Conservation (phyloP, 2,329 filamentous ascomycete genomes). For the Leptographium procerum region DNA sequence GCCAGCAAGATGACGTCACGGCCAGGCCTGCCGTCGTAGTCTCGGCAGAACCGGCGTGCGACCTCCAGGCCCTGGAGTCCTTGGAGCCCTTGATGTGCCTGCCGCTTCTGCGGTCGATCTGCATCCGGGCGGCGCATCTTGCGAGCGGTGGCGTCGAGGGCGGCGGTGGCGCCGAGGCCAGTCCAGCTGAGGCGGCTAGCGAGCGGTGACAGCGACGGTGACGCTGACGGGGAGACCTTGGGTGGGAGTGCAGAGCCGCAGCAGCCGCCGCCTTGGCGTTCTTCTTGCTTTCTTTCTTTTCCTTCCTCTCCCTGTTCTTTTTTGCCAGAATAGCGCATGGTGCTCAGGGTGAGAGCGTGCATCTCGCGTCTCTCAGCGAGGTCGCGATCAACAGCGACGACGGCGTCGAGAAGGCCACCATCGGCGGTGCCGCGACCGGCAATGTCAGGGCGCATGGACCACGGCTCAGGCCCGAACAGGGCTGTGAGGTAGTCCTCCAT, state of each 20-base stretch:
- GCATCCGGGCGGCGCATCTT: neutral
- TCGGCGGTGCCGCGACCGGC: neutral
- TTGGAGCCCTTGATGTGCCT: conserved; percentile 5
- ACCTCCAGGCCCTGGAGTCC: conserved; percentile 24
- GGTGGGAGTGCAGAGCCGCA: too few relatives aligned
- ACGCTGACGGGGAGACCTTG: neutral
- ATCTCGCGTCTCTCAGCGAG: conserved; percentile 30
- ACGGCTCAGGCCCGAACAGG: conserved; percentile 21
- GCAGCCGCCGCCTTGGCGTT: too few relatives aligned
- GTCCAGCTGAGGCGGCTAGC: conserved; percentile 27
- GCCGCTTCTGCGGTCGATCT: conserved; percentile 1
- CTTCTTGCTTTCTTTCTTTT: too few relatives aligned
- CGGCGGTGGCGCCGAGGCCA: conserved; percentile 23
- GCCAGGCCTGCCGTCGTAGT: conserved; percentile 21
- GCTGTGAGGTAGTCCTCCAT: conserved; percentile 25
- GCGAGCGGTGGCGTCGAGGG: neutral
- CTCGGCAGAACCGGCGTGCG: conserved; percentile 21
- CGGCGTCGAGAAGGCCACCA: conserved; percentile 20
- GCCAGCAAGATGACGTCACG: conserved; percentile 22
- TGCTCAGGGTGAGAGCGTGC: conserved; percentile 21
- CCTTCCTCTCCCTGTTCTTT: too few relatives aligned
- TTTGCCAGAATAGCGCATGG: too few relatives aligned
- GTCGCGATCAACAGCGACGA: conserved; percentile 27
- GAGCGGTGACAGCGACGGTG: neutral
- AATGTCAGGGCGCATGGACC: conserved; percentile 11